Base-by-base conservation (phyloP, 2,329 filamentous ascomycete species). In the Rhynchosporium agropyri region DNA sequence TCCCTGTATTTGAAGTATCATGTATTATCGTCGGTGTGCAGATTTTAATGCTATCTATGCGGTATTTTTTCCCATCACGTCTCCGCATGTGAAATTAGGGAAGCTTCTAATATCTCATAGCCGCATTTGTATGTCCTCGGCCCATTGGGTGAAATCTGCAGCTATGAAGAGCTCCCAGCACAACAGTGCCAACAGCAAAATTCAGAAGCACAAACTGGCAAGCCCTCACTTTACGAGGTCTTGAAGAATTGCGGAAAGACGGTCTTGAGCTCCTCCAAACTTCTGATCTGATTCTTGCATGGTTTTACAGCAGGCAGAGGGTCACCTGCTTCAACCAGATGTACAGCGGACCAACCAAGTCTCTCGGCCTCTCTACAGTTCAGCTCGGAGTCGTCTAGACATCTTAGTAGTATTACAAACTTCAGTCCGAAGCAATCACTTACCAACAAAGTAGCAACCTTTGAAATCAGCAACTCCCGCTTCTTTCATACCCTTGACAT, bases 391-490 rank as follows among this genome's bases (percentile, higher is more conserved):
- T 99, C 95, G 74, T 99, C 95, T 92, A 45, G 9, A 12, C 15
- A 51, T 36, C 45, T 63, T 51, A 67, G 55, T 50, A 55, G 15
- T 56, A 36, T 33, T 57, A 9, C 10, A 42, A 20, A 49, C 5
- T 31, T 43, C n/a, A 3, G 15, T 12, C 15, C 13, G 29, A 2
- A 38, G n/a, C 38, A n/a, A 15, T 33, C 10, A 80, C 90, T 73
- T 79, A 95, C 92, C 92, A 69, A 99, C 92, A 76, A 97, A 99
- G 74, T 89, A 99, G 76, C 94, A 98, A 64, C 92, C 84, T 49
- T 89, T 83, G 10, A 80, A 79, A 42, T 84, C 81, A 13, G 84
- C 81, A 1, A 90, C 85, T 0, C 88, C 89, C 0, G 94, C 92
- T 70, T 98, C 90, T 53, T 77, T 80, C 90, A 98, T 97, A 5